These are phyloP conservation scores for Cordyceps cicadae DNA, from an alignment of 2,329 filamentous ascomycete species.

Conservation along the genomic window DNA sequence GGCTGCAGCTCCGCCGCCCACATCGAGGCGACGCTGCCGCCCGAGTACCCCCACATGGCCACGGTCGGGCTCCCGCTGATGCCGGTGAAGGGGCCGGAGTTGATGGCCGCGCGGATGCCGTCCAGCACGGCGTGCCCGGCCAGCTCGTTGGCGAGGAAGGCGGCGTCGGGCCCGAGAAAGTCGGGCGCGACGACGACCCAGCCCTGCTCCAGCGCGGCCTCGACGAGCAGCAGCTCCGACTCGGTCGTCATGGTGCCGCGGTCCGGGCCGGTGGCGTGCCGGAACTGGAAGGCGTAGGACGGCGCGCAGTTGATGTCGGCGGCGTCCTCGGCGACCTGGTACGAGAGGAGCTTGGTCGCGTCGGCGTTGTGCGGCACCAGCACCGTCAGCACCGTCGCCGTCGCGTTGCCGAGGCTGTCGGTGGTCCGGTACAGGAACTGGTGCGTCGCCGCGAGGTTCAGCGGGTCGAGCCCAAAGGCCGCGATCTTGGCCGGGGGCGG, in stretches of 20 bases:
- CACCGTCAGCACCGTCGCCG: conserved; percentile 30
- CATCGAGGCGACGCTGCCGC: conserved; percentile 17
- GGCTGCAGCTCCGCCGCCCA: conserved; percentile 21
- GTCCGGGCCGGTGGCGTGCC: conserved; percentile 20
- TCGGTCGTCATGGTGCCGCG: conserved; percentile 26
- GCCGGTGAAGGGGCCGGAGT: conserved; percentile 20
- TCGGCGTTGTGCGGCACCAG: conserved; percentile 27
- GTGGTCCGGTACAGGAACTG: conserved; percentile 34
- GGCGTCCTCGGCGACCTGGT: conserved; percentile 33
- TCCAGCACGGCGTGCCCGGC: conserved; percentile 36
- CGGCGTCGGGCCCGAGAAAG: conserved; percentile 34
- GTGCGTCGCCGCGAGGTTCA: conserved; percentile 16
- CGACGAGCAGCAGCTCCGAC: conserved; percentile 17
- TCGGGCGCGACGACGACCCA: conserved; percentile 43
- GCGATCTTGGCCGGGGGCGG: conserved; percentile 16
- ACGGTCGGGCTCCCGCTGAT: conserved; percentile 25
- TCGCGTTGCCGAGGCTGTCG: conserved; percentile 26
- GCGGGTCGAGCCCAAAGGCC: conserved; percentile 14
- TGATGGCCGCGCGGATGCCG: conserved; percentile 32
- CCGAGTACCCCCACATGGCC: conserved; percentile 35
- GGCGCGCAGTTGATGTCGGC: conserved; percentile 28
- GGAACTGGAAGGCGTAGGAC: conserved; percentile 19
- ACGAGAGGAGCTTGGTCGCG: conserved; percentile 28
- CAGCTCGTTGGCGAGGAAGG: conserved; percentile 32
- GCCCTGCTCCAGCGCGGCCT: conserved; percentile 28